Evolutionary conservation across 768 basidiomycete genomes (phyloP), one percentile per base, ranked within the genome.

Genomic region (Kwoniella dendrophila): DNA sequence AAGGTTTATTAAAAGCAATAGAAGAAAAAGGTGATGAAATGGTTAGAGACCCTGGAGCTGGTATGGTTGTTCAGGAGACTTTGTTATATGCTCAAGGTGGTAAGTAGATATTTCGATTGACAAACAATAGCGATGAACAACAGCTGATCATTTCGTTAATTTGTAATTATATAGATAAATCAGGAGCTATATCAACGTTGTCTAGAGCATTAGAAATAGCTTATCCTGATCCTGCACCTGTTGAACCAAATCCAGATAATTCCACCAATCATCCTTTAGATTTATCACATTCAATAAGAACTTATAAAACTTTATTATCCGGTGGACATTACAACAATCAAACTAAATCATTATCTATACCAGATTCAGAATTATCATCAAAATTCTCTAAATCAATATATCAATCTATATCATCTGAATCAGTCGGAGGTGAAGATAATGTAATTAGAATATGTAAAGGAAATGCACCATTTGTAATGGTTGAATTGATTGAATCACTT

Each of bases 261-360:
- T 34, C 57, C 4, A 75, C 74, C 11, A 83, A 84, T 0, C 90
- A 92, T 78, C 84, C 85, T 16, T 88, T 94, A 60, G 88, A 94
- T 71, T 83, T 92, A 12, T 85, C 91, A 0, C 90, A 92, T 69
- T 85, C 88, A 0, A 88, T 90, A 2, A 84, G 93, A 40, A 73
- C 93, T 50, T 94, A 91, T 83, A 96, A 96, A 76, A 86, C 86
- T 5, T 85, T 96, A 5, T 83, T 96, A 1, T 91, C 94, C 74
- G 93, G 93, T 4, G 93, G 93, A 0, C 92, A 94, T 74, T 96
- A 87, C 79, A 86, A 86, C 63, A 87, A 86, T 32, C 75, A 83
- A 0, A 83, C 85, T 2, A 82, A 83, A 22, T 64, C 83, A 2
- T 81, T 94, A 36, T 83, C 84, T 24, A 63, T 73, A 34, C 59